Conservation (phyloP, 169 alveolate species). For the Plasmodium gallinaceum region DNA sequence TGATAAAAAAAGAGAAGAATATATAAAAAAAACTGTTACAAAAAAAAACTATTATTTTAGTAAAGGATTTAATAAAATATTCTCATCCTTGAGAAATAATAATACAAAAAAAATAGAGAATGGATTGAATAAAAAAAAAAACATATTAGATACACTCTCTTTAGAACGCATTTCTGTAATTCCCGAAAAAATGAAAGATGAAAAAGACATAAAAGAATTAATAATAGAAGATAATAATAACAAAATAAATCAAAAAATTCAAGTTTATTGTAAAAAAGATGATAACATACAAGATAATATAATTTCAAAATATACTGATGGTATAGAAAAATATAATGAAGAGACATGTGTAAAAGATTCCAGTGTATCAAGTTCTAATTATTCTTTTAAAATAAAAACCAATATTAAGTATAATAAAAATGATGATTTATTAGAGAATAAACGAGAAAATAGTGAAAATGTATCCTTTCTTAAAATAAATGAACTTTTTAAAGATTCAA, state of each 20-base stretch:
- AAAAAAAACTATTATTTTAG: background rate
- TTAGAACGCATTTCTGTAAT: slow-evolving; percentile 10
- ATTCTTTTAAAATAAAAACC: slow-evolving; percentile 27
- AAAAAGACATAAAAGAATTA: slow-evolving; percentile 9
- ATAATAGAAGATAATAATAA: slow-evolving; percentile 21
- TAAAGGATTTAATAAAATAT: background rate
- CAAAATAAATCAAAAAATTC: slow-evolving; percentile 1
- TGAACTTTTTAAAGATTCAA: slow-evolving; percentile 13
- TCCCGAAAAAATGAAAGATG: background rate
- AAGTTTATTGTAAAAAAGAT: background rate
- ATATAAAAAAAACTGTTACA: background rate
- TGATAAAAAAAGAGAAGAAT: slow-evolving; percentile 6
- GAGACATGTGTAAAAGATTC: background rate
- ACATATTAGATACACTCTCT: background rate
- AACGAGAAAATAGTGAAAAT: background rate
- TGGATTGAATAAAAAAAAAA: background rate
- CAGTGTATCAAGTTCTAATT: slow-evolving; percentile 4
- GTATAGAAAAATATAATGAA: background rate
- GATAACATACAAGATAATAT: background rate
- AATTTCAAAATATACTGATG: background rate
- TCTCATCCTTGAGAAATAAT: slow-evolving; percentile 4
- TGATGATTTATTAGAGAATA: slow-evolving; percentile 4
- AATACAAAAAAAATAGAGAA: slow-evolving; percentile 1
- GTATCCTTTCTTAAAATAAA: background rate
- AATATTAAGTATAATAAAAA: background rate